Base-by-base conservation (phyloP, 1,139 yeast species). In the Protomyces lactucae-debilis region DNA sequence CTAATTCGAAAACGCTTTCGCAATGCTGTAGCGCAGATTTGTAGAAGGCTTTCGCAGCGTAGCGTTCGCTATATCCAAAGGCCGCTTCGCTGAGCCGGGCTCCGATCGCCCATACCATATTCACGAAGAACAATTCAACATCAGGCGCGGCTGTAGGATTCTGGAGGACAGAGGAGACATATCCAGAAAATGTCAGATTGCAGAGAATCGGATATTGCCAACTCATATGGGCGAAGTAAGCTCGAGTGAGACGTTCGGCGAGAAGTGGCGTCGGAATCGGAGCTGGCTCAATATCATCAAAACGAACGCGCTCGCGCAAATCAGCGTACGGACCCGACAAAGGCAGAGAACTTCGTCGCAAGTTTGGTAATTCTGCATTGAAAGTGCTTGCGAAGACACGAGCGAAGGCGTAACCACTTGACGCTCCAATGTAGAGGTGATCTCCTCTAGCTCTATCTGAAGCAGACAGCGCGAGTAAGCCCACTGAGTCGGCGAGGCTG, bases 61-160 rank as follows among this genome's bases (percentile, higher is more conserved):
- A 51, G 16, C 39, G 36, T 25, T 28, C 54, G 21, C 39, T 28
- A 16, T 51, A 51, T 9, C 54, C 39, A 4, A 14, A 25, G 21
- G 36, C n/a, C 18, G 54, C 16, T 35, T 51, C 54, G 21, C 36
- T 51, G 10, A 51, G 39, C 4, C 39, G 6, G 18, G 54, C 54
- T 5, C 54, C 54, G 39, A 51, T 51, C 16, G 54, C 54, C 54
- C 54, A 51, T 9, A 51, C 54, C 54, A 51, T 51, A 25, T 51
- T 16, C 12, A 21, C 54, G n/a, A 28, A 35, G n/a, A 14, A 51
- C 32, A 51, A 18, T n/a, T 18, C 32, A 9, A 28, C 18, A n/a
- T 14, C 35, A 14, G 36, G 36, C 3, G 54, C 54, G 8, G 39
- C 37, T 14, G 18, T 25, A 14, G 14, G 25, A 9, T 5, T 21